A percentile compares a stretch with the other conserved stretches of the same genome.
Conservation (phyloP, 768 basidiomycete species). For the Sporobolomyces pararoseus region DNA sequence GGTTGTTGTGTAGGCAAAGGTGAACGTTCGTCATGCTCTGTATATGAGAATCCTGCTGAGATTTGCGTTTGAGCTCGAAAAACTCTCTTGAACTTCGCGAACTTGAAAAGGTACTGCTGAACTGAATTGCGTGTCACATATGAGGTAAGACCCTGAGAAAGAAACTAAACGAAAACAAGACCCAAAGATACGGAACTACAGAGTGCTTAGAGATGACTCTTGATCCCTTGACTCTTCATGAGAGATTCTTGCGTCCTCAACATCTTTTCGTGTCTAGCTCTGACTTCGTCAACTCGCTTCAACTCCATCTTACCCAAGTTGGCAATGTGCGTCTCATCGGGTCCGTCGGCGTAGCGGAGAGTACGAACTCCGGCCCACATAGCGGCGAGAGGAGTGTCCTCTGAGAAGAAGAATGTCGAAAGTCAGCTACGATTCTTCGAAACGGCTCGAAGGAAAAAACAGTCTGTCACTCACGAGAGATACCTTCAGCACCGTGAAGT, state of each 20-base stretch:
- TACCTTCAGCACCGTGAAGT: conserved; percentile 90
- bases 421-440: neutral
- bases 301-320: conserved; percentile 89
- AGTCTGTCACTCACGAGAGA: conserved; percentile 51
- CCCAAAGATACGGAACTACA: neutral
- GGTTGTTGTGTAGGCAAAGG: too few species aligned
- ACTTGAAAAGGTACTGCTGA: too few species aligned
- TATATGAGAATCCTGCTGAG: too few species aligned
- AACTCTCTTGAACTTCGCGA: too few species aligned
- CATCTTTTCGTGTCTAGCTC: conserved; percentile 20
- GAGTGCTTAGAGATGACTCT: conserved; percentile 9
- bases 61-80: too few species aligned
- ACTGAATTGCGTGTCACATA: too few species aligned
- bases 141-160: too few species aligned
- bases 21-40: too few species aligned
- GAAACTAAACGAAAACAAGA: too few species aligned
- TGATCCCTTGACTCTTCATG: conserved; percentile 17
- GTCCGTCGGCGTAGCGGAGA: conserved; percentile 65
- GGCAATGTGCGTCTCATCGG: conserved; percentile 87
- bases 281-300: conserved; percentile 64
- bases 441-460: neutral
- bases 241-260: conserved; percentile 8
- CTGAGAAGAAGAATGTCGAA: conserved; percentile 45
- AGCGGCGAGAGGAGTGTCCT: conserved; percentile 76
- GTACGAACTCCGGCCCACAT: conserved; percentile 79